These are phyloP conservation scores for Phyllosticta citrichinensis DNA, from an alignment of 2,329 filamentous ascomycete genomes.

Conservation along the genomic window DNA sequence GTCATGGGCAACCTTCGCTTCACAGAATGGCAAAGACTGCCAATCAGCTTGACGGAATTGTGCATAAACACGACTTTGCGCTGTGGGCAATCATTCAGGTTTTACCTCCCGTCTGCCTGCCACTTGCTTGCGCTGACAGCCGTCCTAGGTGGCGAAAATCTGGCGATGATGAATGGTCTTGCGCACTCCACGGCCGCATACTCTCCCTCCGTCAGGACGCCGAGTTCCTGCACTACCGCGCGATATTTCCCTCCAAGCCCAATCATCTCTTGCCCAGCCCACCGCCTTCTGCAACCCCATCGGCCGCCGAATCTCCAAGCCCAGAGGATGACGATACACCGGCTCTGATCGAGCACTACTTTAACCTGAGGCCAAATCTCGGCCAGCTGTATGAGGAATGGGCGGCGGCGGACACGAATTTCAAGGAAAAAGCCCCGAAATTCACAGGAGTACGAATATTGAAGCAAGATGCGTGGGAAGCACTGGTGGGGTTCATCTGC, in stretches of 20 bases:
- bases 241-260: constrained; percentile 42
- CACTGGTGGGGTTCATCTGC: constrained; percentile 89
- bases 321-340: constrained; percentile 59
- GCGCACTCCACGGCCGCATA: constrained; percentile 75
- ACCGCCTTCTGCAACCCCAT: constrained; percentile 29
- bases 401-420: constrained; percentile 78
- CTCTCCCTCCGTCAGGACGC: constrained; percentile 76
- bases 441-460: constrained; percentile 90
- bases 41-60: constrained; percentile 71
- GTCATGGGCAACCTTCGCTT: constrained; percentile 38
- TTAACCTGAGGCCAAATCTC: constrained; percentile 75
- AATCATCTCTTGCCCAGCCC: constrained; percentile 24
- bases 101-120: constrained; percentile 5
- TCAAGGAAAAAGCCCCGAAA: constrained; percentile 72
- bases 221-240: constrained; percentile 68
- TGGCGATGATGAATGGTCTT: constrained; percentile 74
- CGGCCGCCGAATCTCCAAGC: constrained; percentile 22
- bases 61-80: constrained; percentile 90
- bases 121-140: background rate
- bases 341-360: constrained; percentile 68
- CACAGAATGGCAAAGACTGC: constrained; percentile 81
- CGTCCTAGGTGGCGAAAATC: constrained; percentile 71
- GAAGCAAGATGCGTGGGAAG: constrained; percentile 92
- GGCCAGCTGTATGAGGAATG: constrained; percentile 72
- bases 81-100: constrained; percentile 88